phyloP scores from a whole-genome alignment of 2,329 filamentous ascomycete genomes.

The Sclerotiophoma versabilis region DNA sequence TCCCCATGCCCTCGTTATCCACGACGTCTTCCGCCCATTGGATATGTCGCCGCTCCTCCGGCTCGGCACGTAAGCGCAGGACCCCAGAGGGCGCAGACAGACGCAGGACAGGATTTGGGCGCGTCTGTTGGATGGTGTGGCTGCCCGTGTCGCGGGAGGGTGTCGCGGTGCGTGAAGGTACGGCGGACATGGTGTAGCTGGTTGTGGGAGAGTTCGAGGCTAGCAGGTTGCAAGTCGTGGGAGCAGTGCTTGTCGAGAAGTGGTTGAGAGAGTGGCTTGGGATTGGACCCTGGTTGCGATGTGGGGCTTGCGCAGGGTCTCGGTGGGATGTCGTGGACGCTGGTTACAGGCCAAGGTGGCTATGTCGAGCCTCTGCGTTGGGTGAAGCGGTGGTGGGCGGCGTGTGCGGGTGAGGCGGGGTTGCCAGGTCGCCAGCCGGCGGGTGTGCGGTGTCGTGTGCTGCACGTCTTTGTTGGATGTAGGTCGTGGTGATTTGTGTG shows the following conservation, averaged over 20 bases:
- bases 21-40: conserved; percentile 93
- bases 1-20: conserved; percentile 93
- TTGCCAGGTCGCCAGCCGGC: not conserved
- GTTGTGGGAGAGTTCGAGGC: not conserved
- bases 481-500: conserved; percentile 44
- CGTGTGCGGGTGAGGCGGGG: not conserved
- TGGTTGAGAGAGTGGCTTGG: conserved; percentile 1
- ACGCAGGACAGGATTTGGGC: conserved; percentile 42
- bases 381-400: not conserved
- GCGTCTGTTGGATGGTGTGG: conserved; percentile 31
- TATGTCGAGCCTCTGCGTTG: not conserved
- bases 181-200: conserved; percentile 16
- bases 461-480: conserved; percentile 48
- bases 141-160: conserved; percentile 30
- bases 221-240: not conserved
- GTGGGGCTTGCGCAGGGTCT: conserved; percentile 6
- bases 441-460: conserved; percentile 2
- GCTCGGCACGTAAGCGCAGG: conserved; percentile 52
- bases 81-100: conserved; percentile 46
- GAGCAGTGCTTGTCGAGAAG: not conserved
- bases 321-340: not conserved
- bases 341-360: not conserved
- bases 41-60: conserved; percentile 66
- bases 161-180: conserved; percentile 30
- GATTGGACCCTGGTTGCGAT: conserved; percentile 4